Base-by-base conservation (phyloP, 331 rosid species). In the Phaseolus coccineus region DNA sequence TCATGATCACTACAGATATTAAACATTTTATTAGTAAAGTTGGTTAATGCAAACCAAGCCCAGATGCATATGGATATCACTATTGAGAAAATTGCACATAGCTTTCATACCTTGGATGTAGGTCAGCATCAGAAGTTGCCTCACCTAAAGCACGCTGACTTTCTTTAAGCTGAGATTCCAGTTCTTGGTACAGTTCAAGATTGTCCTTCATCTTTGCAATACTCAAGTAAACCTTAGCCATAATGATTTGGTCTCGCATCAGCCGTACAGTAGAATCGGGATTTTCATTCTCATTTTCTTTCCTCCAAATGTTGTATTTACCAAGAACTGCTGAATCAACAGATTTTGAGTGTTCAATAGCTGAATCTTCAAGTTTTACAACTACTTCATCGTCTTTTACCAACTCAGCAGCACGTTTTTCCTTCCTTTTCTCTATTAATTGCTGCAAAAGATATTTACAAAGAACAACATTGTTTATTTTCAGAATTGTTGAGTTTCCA, bases 301-400 rank as follows among this genome's bases (percentile, higher is more conserved):
- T 96, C 93, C 97, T 93, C 98, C 99, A 96, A 61, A 92, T 85
- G 92, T 90, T 96, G 89, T 96, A 96, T 84, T 91, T 96, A 42
- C 98, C 99, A 19, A 91, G 89, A 82, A 96, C 89, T 27, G 99
- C 89, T 9, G 97, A 91, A 84, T 91, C 96, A 80, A 93, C 96
- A 69, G 97, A 88, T 81, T 89, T 89, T 25, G 94, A 93, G 69
- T 84, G 97, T 70, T 91, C 92, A 85, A 91, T 91, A 85, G 94
- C 97, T 62, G 89, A 85, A 88, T 86, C 93, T 85, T 96, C 99
- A 77, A 90, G 94, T 81, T 84, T 96, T 67, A 90, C 86, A 71
- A 72, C 68, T 51, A 85, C 86, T 58, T 90, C 98, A 40, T 88
- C 97, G 77, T 69, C 91, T 69, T 69, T 87, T 71, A 82, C 88